Percentiles rank a stretch among this genome's conserved stretches.
Evolutionary conservation across 1,139 yeast species (phyloP).

Genomic region (Sugiyamaella neomexicana): DNA sequence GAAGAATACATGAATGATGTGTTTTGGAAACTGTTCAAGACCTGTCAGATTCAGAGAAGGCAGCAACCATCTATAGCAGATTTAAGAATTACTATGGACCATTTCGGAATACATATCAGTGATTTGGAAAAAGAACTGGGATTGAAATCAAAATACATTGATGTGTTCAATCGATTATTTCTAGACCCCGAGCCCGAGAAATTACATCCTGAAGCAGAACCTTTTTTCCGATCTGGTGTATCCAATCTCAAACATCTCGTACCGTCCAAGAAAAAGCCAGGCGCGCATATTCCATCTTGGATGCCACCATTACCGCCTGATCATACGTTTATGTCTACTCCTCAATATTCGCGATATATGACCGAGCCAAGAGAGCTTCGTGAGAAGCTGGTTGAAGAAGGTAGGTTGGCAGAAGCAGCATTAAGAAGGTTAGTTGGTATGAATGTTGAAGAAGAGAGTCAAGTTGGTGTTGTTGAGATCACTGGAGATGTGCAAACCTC

Average conservation of each 20-base stretch:
- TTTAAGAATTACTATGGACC: slow-evolving; percentile 50
- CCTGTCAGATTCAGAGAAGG: slow-evolving; percentile 70
- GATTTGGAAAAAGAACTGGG: slow-evolving; percentile 50
- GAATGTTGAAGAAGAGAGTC: slow-evolving; percentile 23
- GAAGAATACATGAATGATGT: slow-evolving; percentile 53
- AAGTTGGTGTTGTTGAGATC: no score
- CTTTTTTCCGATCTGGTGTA: slow-evolving; percentile 34
- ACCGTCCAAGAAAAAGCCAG: slow-evolving; percentile 51
- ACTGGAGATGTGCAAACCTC: no score
- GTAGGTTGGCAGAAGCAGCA: slow-evolving; percentile 76
- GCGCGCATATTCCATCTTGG: slow-evolving; percentile 66
- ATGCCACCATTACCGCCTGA: slow-evolving; percentile 90
- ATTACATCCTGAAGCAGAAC: slow-evolving; percentile 26
- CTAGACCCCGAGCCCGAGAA: slow-evolving; percentile 35
- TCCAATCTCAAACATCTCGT: slow-evolving; percentile 32
- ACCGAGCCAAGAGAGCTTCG: slow-evolving; percentile 72
- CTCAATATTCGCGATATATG: slow-evolving; percentile 61
- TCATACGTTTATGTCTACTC: slow-evolving; percentile 80
- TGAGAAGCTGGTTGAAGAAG: slow-evolving; percentile 72
- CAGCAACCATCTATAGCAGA: slow-evolving; percentile 60
- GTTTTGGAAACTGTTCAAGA: slow-evolving; percentile 50
- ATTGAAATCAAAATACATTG: slow-evolving; percentile 29
- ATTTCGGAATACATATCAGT: slow-evolving; percentile 47
- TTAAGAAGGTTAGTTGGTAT: slow-evolving; percentile 46
- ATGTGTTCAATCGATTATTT: slow-evolving; percentile 31